Conservation (phyloP, 2,329 filamentous ascomycete genomes). For the Westerdykella sp. region DNA sequence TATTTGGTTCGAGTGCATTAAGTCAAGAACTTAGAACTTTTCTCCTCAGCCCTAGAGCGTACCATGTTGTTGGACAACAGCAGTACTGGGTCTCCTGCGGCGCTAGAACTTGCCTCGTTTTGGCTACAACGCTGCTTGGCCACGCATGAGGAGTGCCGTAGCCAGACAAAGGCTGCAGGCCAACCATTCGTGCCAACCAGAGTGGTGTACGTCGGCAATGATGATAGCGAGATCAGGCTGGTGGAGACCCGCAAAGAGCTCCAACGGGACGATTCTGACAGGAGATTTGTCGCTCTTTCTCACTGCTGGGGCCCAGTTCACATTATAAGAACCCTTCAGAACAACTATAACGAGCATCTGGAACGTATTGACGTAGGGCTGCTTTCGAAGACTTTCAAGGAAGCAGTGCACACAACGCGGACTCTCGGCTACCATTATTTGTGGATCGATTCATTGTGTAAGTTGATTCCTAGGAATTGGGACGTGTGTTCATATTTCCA, state of each 20-base stretch:
- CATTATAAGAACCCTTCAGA: constrained; percentile 16
- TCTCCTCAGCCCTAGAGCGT: constrained; percentile 8
- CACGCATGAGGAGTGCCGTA: constrained; percentile 10
- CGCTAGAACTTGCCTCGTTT: constrained; percentile 13
- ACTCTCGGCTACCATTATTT: constrained; percentile 14
- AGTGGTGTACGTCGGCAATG: constrained; percentile 12
- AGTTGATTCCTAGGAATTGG: neutral
- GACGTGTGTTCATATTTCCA: neutral
- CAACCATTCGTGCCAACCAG: constrained; percentile 13
- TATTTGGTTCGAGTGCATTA: neutral
- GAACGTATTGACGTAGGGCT: constrained; percentile 4
- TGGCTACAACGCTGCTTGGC: constrained; percentile 12
- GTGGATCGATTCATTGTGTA: constrained; percentile 18
- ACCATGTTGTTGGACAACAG: constrained; percentile 5
- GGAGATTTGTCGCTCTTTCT: constrained; percentile 14
- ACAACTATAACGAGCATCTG: constrained; percentile 9
- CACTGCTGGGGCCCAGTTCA: constrained; percentile 19
- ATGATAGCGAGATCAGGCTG: constrained; percentile 5
- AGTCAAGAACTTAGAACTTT: constrained; percentile 4
- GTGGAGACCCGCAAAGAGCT: constrained; percentile 8
- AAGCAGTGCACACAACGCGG: constrained; percentile 11
- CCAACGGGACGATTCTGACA: constrained; percentile 1
- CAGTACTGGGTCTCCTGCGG: constrained; percentile 14
- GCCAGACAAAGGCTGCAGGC: neutral
- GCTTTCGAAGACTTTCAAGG: constrained; percentile 14